Evolutionary conservation across 2,329 filamentous ascomycete genomes (phyloP).

Genomic region (Pyricularia pennisetigena): DNA sequence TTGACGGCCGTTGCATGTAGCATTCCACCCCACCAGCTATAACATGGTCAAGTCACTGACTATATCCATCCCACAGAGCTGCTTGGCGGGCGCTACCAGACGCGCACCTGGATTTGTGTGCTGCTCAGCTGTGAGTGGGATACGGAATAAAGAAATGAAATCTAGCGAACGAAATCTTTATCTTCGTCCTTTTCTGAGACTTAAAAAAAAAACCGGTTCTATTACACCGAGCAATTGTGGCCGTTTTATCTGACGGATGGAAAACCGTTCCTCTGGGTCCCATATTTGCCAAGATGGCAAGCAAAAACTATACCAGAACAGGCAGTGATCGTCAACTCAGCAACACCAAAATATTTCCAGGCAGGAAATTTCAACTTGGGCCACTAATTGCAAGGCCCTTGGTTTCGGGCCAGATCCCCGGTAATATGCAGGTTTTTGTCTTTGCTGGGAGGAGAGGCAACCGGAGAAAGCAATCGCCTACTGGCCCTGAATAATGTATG

Average conservation of each 20-base stretch:
- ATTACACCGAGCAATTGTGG: background rate
- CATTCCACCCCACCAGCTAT: too few relatives aligned
- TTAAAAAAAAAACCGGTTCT: background rate
- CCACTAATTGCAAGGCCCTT: background rate
- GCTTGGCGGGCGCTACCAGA: too few relatives aligned
- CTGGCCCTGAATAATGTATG: background rate
- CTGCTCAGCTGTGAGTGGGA: too few relatives aligned
- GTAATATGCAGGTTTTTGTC: background rate
- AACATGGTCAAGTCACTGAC: too few relatives aligned
- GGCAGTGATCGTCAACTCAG: background rate
- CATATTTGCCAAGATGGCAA: background rate
- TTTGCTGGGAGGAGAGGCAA: background rate
- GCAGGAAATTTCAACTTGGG: background rate
- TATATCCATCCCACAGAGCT: too few relatives aligned
- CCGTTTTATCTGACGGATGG: background rate
- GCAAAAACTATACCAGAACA: background rate
- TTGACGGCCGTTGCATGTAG: too few relatives aligned
- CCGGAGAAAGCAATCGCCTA: background rate
- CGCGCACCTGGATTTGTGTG: too few relatives aligned
- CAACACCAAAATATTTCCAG: background rate
- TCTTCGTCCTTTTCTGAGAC: too few relatives aligned
- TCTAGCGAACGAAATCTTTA: too few relatives aligned
- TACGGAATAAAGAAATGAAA: too few relatives aligned
- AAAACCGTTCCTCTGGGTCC: background rate
- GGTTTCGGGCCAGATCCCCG: background rate